phyloP scores from a whole-genome alignment of 1,139 yeast genomes.

The Pichia sp. region DNA sequence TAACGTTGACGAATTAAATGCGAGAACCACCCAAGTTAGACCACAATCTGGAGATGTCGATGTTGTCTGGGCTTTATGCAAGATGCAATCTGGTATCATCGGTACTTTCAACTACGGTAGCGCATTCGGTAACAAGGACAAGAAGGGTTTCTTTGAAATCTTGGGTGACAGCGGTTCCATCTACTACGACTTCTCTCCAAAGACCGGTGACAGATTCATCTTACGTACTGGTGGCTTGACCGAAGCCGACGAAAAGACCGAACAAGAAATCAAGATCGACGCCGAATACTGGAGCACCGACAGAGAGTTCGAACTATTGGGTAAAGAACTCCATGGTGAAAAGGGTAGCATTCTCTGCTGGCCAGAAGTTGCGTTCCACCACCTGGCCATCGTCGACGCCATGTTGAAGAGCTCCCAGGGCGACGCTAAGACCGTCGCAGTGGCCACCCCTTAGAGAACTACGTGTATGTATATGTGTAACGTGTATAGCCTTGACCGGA shows the following conservation, averaged over 20 bases:
- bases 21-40: constrained; percentile 72
- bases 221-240: constrained; percentile 40
- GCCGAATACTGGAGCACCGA: constrained; percentile 59
- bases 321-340: constrained; percentile 67
- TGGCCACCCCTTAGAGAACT: constrained; percentile 7
- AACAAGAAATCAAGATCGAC: constrained; percentile 42
- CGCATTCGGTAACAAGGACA: constrained; percentile 83
- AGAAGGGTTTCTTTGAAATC: constrained; percentile 62
- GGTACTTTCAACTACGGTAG: constrained; percentile 93
- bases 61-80: constrained; percentile 66
- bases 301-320: constrained; percentile 72
- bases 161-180: constrained; percentile 79
- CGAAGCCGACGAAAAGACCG: constrained; percentile 47
- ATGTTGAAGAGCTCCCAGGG: constrained; percentile 63
- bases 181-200: constrained; percentile 59
- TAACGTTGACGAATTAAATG: constrained; percentile 63
- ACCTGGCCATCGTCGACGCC: constrained; percentile 85
- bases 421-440: constrained; percentile 50
- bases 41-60: constrained; percentile 80
- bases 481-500: background rate
- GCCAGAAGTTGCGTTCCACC: constrained; percentile 84
- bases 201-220: constrained; percentile 46
- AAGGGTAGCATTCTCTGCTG: constrained; percentile 55
- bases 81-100: constrained; percentile 55
- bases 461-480: background rate